phyloP scores from a whole-genome alignment of 768 basidiomycete genomes.

The Boletus pseudopeckii region DNA sequence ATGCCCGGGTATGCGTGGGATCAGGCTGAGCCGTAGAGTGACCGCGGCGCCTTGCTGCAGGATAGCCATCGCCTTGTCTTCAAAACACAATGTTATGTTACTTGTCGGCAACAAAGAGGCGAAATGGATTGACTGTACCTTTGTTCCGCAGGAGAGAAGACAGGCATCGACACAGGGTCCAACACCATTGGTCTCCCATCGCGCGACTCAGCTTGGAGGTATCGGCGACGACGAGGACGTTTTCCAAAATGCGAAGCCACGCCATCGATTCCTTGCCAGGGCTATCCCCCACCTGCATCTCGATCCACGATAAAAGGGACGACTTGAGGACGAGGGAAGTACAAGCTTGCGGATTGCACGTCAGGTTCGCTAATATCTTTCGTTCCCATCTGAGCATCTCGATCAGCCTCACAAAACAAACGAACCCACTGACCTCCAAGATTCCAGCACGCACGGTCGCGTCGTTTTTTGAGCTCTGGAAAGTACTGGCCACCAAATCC shows the following conservation, averaged over 20 bases:
- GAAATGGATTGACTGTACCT: slow-evolving; percentile 1
- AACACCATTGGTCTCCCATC: slow-evolving; percentile 59
- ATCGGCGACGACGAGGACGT: slow-evolving; percentile 53
- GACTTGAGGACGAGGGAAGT: slow-evolving; percentile 70
- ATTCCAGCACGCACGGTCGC: slow-evolving; percentile 50
- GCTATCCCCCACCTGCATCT: slow-evolving; percentile 52
- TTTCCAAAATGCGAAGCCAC: slow-evolving; percentile 67
- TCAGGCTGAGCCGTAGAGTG: slow-evolving; percentile 36
- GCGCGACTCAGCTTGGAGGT: slow-evolving; percentile 48
- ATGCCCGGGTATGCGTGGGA: slow-evolving; percentile 26
- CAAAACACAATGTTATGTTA: no score
- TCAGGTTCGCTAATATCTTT: slow-evolving; percentile 68
- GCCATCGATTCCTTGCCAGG: slow-evolving; percentile 43
- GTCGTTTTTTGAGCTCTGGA: slow-evolving; percentile 63
- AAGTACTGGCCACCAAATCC: slow-evolving; percentile 82
- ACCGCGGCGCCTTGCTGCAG: slow-evolving; percentile 30
- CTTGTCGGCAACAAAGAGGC: no score
- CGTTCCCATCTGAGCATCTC: background rate
- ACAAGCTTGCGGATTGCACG: slow-evolving; percentile 64
- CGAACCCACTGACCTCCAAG: slow-evolving; percentile 54
- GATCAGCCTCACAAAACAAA: background rate
- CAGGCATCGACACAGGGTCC: slow-evolving; percentile 53
- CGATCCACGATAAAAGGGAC: slow-evolving; percentile 76
- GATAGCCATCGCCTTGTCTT: slow-evolving; percentile 18
- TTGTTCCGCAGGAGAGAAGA: slow-evolving; percentile 11